Evolutionary conservation across 1,284 basidiomycete genomes (phyloP).

Genomic region (Boletus calvinii): DNA sequence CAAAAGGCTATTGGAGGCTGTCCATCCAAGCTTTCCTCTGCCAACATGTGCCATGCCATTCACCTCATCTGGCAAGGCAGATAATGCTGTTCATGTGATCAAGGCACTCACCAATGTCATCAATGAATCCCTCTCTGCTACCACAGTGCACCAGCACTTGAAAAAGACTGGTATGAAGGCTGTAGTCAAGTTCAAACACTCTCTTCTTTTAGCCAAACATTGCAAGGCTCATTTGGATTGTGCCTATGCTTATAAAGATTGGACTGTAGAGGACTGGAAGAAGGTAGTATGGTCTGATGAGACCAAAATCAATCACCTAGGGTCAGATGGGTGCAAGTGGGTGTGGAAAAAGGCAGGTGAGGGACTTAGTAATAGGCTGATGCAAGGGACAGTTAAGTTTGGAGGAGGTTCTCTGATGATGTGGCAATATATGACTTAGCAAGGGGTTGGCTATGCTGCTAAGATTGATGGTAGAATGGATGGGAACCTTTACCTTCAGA

Average conservation of each 20-base stretch:
- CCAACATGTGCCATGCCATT: background rate
- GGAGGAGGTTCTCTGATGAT: constrained; percentile 2
- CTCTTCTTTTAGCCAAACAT: background rate
- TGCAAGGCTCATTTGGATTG: background rate
- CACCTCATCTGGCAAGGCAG: background rate
- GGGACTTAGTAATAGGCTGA: background rate
- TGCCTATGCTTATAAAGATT: background rate
- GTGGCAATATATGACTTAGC: background rate
- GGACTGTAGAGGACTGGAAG: background rate
- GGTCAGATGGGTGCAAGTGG: background rate
- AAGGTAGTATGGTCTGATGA: constrained; percentile 6
- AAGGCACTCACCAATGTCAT: background rate
- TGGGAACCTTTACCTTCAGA: too few relatives aligned
- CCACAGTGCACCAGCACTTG: background rate
- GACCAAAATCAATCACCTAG: background rate
- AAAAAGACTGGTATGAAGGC: constrained; percentile 6
- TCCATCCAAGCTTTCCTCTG: background rate
- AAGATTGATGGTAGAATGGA: too few relatives aligned
- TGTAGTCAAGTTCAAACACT: background rate
- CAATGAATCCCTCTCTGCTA: background rate
- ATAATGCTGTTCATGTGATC: background rate
- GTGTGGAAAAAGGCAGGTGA: constrained; percentile 1
- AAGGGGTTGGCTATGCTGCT: background rate
- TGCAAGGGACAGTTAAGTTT: background rate
- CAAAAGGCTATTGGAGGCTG: background rate